Evolutionary conservation across 2,329 filamentous ascomycete genomes (phyloP), one percentile per base, ranked within the genome.

Genomic region (Colletotrichum tropicicola): DNA sequence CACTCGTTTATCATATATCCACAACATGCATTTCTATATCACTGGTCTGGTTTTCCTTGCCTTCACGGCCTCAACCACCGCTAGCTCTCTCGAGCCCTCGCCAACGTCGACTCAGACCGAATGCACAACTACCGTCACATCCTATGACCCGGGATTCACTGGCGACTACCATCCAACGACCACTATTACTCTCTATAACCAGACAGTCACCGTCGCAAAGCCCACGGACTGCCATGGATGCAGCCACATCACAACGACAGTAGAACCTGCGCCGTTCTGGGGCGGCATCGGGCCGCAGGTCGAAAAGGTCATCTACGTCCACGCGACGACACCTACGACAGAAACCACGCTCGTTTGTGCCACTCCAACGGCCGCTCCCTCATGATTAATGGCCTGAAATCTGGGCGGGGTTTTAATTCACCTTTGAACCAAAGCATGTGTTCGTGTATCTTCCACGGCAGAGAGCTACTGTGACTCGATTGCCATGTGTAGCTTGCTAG

Each of bases 181-280:
- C 1, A 64, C 60, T 0, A 17, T 54, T 6, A 64, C 60, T 12
- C 25, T 60, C 25, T 64, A 60, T 47, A 53, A 41, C 25, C n/a
- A 13, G 13, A 64, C 60, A 6, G 41, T 54, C 1, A 54, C 47
- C 19, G 48, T 60, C 6, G 17, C 30, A 13, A 35, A 37, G 8
- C 30, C 56, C 4, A 41, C 30, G 10, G 56, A 64, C 19, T 64
- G 60, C 12, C 55, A 64, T 8, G 60, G 60, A 17, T 64, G 60
- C 19, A 17, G 15, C 9, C 32, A 64, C 15, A 28, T 64, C 9
- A 53, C 41, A 0, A 41, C 56, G 2, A 53, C 47, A 0, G 21
- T 43, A 10, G 55, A 23, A 27, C 47, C 3, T 2, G 39, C 47
- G n/a, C 56, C 55, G 2, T 48, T 28, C 15, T 64, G 56, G 55